Conservation (phyloP, 164 flowering plant genomes). For the Nymphaea colorata region DNA sequence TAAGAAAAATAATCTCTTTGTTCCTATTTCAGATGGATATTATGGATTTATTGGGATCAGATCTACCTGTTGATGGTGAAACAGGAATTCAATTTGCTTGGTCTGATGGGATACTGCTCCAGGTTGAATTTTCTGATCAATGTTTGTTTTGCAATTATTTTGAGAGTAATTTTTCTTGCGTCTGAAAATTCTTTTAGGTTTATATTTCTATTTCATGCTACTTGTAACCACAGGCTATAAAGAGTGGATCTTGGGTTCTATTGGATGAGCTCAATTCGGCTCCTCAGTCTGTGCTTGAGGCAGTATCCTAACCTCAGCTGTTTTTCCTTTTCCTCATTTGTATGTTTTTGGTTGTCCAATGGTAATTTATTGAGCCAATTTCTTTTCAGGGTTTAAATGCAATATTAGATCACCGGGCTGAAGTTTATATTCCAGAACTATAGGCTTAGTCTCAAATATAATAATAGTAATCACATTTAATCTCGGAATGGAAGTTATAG, state of each 20-base stretch:
- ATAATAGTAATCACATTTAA: too few relatives aligned
- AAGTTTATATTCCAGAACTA: constrained; percentile 91
- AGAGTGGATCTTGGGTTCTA: constrained; percentile 85
- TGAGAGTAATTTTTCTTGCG: too few relatives aligned
- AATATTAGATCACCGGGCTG: constrained; percentile 91
- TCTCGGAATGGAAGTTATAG: too few relatives aligned
- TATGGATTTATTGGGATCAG: constrained; percentile 94
- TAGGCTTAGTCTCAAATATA: constrained; percentile 51
- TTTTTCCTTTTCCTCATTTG: too few relatives aligned
- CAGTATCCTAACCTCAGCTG: neutral
- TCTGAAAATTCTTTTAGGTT: neutral
- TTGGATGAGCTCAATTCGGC: constrained; percentile 98
- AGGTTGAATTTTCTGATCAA: constrained; percentile 29
- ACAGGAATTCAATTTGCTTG: constrained; percentile 90
- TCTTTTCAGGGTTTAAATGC: constrained; percentile 79
- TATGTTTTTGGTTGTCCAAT: too few relatives aligned
- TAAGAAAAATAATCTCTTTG: too few relatives aligned
- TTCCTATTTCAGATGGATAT: constrained; percentile 66
- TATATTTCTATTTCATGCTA: neutral
- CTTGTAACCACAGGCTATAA: constrained; percentile 50
- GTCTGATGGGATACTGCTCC: constrained; percentile 96
- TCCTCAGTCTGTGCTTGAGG: constrained; percentile 97
- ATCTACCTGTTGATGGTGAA: constrained; percentile 78
- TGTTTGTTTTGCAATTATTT: neutral
- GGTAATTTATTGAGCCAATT: too few relatives aligned